These are phyloP conservation scores for Globisporangium acanthophoron DNA, from an alignment of 352 stramenopile species.

Conservation along the genomic window DNA sequence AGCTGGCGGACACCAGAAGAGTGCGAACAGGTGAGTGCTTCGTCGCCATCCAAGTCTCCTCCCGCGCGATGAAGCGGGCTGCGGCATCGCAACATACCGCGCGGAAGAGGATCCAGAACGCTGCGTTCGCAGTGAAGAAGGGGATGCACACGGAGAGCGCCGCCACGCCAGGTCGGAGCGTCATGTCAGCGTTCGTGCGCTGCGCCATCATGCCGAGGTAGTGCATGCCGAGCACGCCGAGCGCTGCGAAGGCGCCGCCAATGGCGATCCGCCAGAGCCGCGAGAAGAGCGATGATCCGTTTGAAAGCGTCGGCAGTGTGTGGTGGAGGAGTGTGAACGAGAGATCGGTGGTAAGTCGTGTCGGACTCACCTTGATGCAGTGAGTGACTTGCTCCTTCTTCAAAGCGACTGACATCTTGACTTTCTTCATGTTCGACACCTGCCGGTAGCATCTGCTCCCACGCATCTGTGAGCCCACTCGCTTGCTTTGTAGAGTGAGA, in stretches of 20 bases:
- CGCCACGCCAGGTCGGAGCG: slow-evolving; percentile 32
- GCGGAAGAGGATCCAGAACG: slow-evolving; percentile 71
- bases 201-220: slow-evolving; percentile 73
- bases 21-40: neutral
- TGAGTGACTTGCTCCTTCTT: neutral
- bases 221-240: slow-evolving; percentile 69
- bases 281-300: slow-evolving; percentile 38
- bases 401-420: slow-evolving; percentile 1
- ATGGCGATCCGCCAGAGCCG: slow-evolving; percentile 42
- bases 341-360: no score
- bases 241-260: slow-evolving; percentile 40
- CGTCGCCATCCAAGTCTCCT: no score
- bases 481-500: no score
- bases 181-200: slow-evolving; percentile 33
- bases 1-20: slow-evolving; percentile 10
- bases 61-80: no score
- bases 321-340: no score
- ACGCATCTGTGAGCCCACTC: neutral
- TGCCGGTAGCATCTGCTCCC: neutral
- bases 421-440: slow-evolving; percentile 4
- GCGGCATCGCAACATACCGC: slow-evolving; percentile 7
- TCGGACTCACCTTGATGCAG: neutral
- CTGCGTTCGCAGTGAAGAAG: slow-evolving; percentile 47
- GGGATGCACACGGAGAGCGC: slow-evolving; percentile 39
- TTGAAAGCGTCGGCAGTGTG: neutral